A percentile compares a stretch with the other conserved stretches of the same genome.
Evolutionary conservation across 345 rosid genomes (phyloP).

Genomic region (Pseudoturritis turrita): DNA sequence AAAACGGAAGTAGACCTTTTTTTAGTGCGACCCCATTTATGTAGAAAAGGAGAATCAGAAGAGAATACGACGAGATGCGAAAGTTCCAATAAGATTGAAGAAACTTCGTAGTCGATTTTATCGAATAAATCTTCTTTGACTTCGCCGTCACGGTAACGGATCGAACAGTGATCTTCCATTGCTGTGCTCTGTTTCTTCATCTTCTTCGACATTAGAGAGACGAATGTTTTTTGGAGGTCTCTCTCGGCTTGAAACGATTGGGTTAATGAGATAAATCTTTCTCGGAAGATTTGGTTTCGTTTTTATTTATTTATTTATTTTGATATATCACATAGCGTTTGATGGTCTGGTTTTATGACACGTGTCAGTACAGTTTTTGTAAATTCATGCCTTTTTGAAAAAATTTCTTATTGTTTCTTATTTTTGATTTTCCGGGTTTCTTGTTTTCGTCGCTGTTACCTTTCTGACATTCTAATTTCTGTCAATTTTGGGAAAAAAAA

Average conservation of each 20-base stretch:
- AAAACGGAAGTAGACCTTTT: slow-evolving; percentile 1
- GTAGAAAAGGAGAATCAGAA: background rate
- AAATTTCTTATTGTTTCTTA: background rate
- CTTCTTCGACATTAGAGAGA: slow-evolving; percentile 12
- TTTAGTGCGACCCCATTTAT: slow-evolving; percentile 23
- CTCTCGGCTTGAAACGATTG: slow-evolving; percentile 10
- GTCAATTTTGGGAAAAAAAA: background rate
- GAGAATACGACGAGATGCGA: slow-evolving; percentile 20
- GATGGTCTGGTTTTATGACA: slow-evolving; percentile 20
- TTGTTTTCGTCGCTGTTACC: background rate
- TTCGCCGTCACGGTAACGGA: background rate
- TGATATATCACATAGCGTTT: background rate
- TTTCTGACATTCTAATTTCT: background rate
- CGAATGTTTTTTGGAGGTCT: background rate
- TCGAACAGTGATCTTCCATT: background rate
- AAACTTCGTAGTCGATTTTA: slow-evolving; percentile 4
- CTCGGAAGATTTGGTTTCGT: slow-evolving; percentile 8
- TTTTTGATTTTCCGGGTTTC: background rate
- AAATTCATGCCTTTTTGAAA: background rate
- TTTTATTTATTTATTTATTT: slow-evolving; percentile 9
- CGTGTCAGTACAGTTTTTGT: background rate
- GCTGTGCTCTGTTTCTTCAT: background rate
- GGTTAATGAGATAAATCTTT: slow-evolving; percentile 21
- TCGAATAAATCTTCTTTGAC: background rate
- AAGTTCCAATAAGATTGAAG: slow-evolving; percentile 24